Evolutionary conservation across 352 stramenopile species (phyloP), one percentile per base, ranked within the genome.

Genomic region (Phytophthora sp.): DNA sequence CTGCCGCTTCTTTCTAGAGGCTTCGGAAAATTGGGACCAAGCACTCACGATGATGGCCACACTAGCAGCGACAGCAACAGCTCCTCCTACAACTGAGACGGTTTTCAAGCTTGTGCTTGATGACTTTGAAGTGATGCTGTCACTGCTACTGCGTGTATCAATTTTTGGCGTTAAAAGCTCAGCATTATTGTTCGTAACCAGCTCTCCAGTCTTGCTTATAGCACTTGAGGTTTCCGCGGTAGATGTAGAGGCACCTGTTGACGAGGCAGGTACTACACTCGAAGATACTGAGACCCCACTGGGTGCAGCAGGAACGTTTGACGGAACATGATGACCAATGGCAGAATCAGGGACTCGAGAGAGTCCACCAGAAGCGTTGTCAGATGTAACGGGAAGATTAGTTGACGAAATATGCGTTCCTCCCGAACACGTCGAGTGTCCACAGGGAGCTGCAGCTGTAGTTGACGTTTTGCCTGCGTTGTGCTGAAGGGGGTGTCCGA

Each of bases 11-110:
- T 78, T 77, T 44, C 74, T 77, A 3, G 82, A 76, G 20, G 61
- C 76, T 20, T 92, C 84, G 0, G 80, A 91, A 62, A 87, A 92
- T 41, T 90, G 80, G 15, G 82, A 90, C 86, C 86, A 95, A 0
- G 84, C 86, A 48, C 77, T 89, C 37, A 95, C 82, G 8, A 88
- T 83, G 31, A 95, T 57, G 5, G 84, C 84, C 8, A 95, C 81
- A 54, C 84, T 86, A 6, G 82, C 86, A 26, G 84, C 84, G 2
- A 95, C 80, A 4, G 81, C 84, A 1, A 93, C 82, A 12, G 86
- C 86, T 11, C 86, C 86, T 43, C 86, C 86, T 13, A 95, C 73
- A 1, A 89, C 76, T 0, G 78, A 89, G 4, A 86, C 67, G 1
- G 80, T 82, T 20, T 78, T 83, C 35, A 92, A 56, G 15, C 72